Base-by-base conservation (phyloP, 306 rosid species). In the Acacia crassicarpa region DNA sequence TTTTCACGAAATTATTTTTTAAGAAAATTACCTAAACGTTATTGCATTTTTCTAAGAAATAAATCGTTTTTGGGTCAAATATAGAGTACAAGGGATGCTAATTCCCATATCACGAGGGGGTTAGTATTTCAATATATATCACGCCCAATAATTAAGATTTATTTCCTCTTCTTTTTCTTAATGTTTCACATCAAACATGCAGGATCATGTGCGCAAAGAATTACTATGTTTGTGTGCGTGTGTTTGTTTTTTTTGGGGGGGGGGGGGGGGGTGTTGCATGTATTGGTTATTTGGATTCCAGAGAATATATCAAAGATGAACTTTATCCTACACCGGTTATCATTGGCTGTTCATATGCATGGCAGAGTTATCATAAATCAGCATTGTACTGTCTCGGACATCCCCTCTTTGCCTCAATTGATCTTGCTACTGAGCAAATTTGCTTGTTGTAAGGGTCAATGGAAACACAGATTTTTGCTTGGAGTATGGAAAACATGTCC, bases 121-220 rank as follows among this genome's bases (percentile, higher is more conserved):
- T 68, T 40, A 41, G 14, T 22, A 58, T 22, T 58, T 22, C 65
- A 58, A 58, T 20, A 58, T 58, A 67, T 67, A 44, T 43, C 48
- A 58, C 11, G 70, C 9, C n/a, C 25, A 74, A 61, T 72, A 30
- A 58, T 56, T 45, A 61, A 9, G 66, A 72, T 59, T 32, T 61
- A n/a, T 43, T 80, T 62, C 54, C 49, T 73, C 72, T 71, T 72
- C 74, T 40, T 51, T 68, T 9, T 43, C 41, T 65, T 56, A 74
- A 74, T 32, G 33, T 25, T 43, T 45, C 17, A 51, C 22, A 19
- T 51, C 0, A 6, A 19, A 62, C 16, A 72, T 48, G 45, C 66
- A 63, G 71, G 48, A 8, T 70, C 73, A 67, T 48, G 46, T 3
- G 1, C 19, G 10, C 7, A 53, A 25, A 66, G 76, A 61, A 23